Evolutionary conservation across 768 basidiomycete species (phyloP).

Genomic region (Cystofilobasidium bisporidii): DNA sequence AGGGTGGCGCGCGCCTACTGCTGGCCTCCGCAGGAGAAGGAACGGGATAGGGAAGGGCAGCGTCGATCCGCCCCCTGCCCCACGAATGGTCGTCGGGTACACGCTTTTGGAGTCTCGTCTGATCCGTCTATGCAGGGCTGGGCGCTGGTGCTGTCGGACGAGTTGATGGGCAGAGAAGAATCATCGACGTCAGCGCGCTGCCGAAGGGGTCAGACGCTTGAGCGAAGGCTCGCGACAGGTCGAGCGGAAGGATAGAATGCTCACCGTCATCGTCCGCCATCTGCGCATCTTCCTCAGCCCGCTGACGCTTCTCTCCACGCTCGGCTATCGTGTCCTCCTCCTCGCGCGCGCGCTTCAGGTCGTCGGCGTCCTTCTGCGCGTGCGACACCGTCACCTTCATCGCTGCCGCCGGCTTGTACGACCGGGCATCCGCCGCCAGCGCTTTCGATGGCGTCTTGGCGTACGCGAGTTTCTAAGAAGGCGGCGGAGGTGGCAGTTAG

Average conservation of each 20-base stretch:
- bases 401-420: constrained; percentile 11
- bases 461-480: constrained; percentile 26
- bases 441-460: constrained; percentile 25
- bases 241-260: too few species aligned
- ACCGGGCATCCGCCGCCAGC: constrained; percentile 14
- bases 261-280: constrained; percentile 9
- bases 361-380: constrained; percentile 27
- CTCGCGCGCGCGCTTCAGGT: constrained; percentile 25
- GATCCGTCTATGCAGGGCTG: background rate
- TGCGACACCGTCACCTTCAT: constrained; percentile 21
- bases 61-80: too few species aligned
- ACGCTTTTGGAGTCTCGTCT: background rate
- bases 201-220: too few species aligned
- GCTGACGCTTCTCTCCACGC: constrained; percentile 8
- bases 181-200: background rate
- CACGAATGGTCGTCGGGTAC: too few species aligned
- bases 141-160: background rate
- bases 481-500: too few species aligned
- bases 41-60: too few species aligned
- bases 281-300: constrained; percentile 13
- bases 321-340: constrained; percentile 29
- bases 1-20: too few species aligned
- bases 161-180: too few species aligned
- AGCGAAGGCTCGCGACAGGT: too few species aligned
- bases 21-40: too few species aligned